Evolutionary conservation across 441 rosid genomes (phyloP).

Genomic region (Croton setiger): DNA sequence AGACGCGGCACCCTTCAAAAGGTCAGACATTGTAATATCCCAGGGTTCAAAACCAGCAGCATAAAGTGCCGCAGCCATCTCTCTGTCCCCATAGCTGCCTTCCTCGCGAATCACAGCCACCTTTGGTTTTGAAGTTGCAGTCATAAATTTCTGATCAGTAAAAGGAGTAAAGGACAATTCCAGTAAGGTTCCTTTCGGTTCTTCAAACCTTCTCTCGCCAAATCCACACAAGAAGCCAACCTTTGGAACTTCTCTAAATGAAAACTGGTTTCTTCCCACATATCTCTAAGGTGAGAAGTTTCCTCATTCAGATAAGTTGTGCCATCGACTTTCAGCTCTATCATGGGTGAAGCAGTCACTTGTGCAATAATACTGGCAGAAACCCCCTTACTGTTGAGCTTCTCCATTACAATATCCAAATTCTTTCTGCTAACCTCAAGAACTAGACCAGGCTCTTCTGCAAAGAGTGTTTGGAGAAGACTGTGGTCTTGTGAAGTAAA

Average conservation of each 20-base stretch:
- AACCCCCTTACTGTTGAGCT: conserved; percentile 44
- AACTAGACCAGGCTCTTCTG: conserved; percentile 88
- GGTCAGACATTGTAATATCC: conserved; percentile 94
- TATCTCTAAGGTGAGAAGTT: conserved; percentile 67
- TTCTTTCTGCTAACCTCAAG: conserved; percentile 68
- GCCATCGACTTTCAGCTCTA: conserved; percentile 65
- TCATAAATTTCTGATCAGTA: conserved; percentile 58
- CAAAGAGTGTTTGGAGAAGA: conserved; percentile 71
- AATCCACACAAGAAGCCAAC: conserved; percentile 74
- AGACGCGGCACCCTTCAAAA: conserved; percentile 57
- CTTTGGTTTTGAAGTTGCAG: conserved; percentile 64
- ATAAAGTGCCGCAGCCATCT: conserved; percentile 89
- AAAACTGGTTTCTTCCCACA: conserved; percentile 98
- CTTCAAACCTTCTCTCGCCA: conserved; percentile 87
- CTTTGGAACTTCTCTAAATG: conserved; percentile 80
- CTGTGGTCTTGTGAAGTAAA: conserved; percentile 55
- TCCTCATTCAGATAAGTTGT: conserved; percentile 49
- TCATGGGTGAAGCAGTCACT: conserved; percentile 51
- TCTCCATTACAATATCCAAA: conserved; percentile 54
- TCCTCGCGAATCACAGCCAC: conserved; percentile 94
- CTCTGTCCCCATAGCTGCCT: conserved; percentile 97
- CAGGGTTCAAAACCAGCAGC: conserved; percentile 97
- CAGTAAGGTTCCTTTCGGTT: conserved; percentile 69
- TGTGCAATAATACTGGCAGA: conserved; percentile 65
- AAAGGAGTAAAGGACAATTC: conserved; percentile 74